A percentile compares a stretch with the other conserved stretches of the same genome.
Conservation (phyloP, 2,329 filamentous ascomycete species). For the Leptographium galeiforme region DNA sequence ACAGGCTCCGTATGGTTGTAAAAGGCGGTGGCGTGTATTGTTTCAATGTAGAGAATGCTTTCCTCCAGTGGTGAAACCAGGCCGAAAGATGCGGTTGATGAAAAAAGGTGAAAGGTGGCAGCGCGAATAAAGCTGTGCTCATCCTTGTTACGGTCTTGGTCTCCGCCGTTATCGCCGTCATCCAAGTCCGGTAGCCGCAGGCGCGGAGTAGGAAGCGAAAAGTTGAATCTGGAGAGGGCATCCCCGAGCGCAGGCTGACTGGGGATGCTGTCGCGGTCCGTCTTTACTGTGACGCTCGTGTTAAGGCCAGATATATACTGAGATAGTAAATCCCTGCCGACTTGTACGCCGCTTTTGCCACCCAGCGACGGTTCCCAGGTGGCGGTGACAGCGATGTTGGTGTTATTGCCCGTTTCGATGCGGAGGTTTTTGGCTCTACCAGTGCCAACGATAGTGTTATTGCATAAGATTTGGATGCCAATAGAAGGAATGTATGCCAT, state of each 20-base stretch:
- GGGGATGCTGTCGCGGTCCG: constrained; percentile 62
- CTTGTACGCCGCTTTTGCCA: constrained; percentile 44
- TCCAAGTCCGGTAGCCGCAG: constrained; percentile 24
- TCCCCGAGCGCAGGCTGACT: constrained; percentile 56
- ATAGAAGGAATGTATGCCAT: constrained; percentile 68
- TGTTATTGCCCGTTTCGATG: constrained; percentile 58
- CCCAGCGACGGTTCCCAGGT: constrained; percentile 62
- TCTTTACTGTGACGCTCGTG: constrained; percentile 60
- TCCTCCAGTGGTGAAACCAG: constrained; percentile 64
- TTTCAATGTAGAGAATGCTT: constrained; percentile 64
- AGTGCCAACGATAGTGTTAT: constrained; percentile 63
- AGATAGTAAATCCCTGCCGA: constrained; percentile 64
- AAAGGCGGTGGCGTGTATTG: constrained; percentile 70
- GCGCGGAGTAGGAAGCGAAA: constrained; percentile 59
- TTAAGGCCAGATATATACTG: constrained; percentile 83
- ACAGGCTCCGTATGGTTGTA: constrained; percentile 71
- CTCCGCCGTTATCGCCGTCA: constrained; percentile 22
- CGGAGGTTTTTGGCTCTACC: constrained; percentile 51
- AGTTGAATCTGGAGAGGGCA: constrained; percentile 56
- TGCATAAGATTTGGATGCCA: constrained; percentile 62
- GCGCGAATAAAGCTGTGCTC: constrained; percentile 58
- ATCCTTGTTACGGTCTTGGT: constrained; percentile 19
- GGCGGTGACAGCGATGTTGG: constrained; percentile 51
- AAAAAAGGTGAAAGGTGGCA: constrained; percentile 74
- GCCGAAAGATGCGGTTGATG: constrained; percentile 74